A percentile compares a stretch with the other conserved stretches of the same genome.
phyloP scores from a whole-genome alignment of 225 moss, liverwort and hornwort species.

The Marchantia paleacea region DNA sequence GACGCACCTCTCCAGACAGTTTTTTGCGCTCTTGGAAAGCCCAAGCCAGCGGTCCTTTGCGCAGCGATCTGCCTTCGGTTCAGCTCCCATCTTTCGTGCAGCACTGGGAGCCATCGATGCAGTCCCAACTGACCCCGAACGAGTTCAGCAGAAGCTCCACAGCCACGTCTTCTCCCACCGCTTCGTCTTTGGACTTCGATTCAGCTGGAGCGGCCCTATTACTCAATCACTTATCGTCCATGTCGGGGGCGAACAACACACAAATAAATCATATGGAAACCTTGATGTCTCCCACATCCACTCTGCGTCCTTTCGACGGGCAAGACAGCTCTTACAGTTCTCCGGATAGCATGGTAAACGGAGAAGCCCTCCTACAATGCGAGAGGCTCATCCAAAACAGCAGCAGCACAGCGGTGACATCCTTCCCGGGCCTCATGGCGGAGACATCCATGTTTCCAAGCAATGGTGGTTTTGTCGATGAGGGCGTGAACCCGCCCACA shows the following conservation, averaged over 20 bases:
- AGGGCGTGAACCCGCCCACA: constrained; percentile 9
- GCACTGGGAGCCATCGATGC: constrained; percentile 65
- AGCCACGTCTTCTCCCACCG: constrained; percentile 19
- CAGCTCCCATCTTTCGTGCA: constrained; percentile 43
- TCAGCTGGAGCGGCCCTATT: constrained; percentile 44
- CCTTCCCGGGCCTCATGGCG: constrained; percentile 15
- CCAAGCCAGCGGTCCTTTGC: constrained; percentile 35
- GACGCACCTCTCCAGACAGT: constrained; percentile 25
- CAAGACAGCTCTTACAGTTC: constrained; percentile 55
- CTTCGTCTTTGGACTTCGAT: constrained; percentile 38
- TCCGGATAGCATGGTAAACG: constrained; percentile 38
- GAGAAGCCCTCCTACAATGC: constrained; percentile 33
- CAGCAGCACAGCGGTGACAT: constrained; percentile 22
- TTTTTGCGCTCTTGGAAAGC: constrained; percentile 57
- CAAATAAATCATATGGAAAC: constrained; percentile 35
- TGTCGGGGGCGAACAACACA: constrained; percentile 4
- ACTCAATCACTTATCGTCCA: constrained; percentile 36
- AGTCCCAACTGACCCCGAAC: constrained; percentile 27
- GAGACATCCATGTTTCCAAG: constrained; percentile 25
- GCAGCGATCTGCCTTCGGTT: constrained; percentile 21
- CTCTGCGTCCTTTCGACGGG: constrained; percentile 43
- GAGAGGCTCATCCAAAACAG: constrained; percentile 41
- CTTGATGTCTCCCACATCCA: constrained; percentile 66
- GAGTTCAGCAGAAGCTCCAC: constrained; percentile 32
- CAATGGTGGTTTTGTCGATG: constrained; percentile 24